Evolutionary conservation across 352 stramenopile genomes (phyloP).

Genomic region (Vaucheria bursata): DNA sequence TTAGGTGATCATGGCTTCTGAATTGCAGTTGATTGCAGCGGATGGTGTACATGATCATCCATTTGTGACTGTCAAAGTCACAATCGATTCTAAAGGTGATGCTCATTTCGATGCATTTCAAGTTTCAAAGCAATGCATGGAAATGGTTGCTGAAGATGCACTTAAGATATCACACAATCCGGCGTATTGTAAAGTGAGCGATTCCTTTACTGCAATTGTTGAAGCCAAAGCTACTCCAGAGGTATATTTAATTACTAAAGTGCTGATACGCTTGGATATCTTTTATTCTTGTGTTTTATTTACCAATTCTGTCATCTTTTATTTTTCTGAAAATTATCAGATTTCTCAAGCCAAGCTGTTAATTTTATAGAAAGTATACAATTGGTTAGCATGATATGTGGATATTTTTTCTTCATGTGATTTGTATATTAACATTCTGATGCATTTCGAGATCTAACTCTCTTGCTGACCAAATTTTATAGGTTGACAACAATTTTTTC

Average conservation of each 20-base stretch:
- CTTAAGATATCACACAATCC: constrained; percentile 57
- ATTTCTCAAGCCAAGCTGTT: too few relatives aligned
- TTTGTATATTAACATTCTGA: too few relatives aligned
- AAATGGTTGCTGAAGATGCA: constrained; percentile 87
- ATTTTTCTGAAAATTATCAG: too few relatives aligned
- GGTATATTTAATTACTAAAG: constrained; percentile 24
- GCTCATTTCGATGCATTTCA: constrained; percentile 92
- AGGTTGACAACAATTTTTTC: constrained; percentile 95
- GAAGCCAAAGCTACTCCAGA: constrained; percentile 79
- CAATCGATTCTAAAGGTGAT: constrained; percentile 79
- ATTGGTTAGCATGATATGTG: too few relatives aligned
- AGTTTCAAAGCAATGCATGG: constrained; percentile 90
- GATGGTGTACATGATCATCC: constrained; percentile 80
- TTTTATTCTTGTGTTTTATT: too few relatives aligned
- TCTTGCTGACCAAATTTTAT: too few relatives aligned
- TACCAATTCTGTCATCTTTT: too few relatives aligned
- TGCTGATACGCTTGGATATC: too few relatives aligned
- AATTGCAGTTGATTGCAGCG: constrained; percentile 84
- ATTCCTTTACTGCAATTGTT: constrained; percentile 94
- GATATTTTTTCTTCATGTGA: too few relatives aligned
- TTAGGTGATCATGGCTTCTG: constrained; percentile 81
- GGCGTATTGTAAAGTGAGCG: constrained; percentile 76
- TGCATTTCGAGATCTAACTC: too few relatives aligned
- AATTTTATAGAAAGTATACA: too few relatives aligned
- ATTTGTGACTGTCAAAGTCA: constrained; percentile 85